Conservation (phyloP, 805 yeast genomes). For the Saccharomycopsis synnaedendra region DNA sequence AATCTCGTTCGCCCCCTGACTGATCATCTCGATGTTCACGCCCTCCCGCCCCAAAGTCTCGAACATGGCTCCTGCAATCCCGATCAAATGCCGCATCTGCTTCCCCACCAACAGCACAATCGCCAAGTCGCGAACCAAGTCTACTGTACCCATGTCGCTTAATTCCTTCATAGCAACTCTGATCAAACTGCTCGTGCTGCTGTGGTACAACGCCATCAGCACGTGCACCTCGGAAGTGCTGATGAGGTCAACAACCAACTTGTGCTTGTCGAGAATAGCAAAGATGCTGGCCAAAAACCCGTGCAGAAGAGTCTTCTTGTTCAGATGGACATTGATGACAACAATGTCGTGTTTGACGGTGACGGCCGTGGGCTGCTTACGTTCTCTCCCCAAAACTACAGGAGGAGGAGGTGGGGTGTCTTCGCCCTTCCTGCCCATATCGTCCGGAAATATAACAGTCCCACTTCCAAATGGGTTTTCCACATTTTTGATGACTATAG, state of each 20-base stretch:
- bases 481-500: constrained; percentile 93
- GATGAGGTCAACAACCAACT: constrained; percentile 86
- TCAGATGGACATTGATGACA: constrained; percentile 87
- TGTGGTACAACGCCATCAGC: constrained; percentile 90
- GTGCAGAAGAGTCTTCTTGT: constrained; percentile 83
- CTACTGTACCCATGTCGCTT: constrained; percentile 76
- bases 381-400: constrained; percentile 35
- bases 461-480: constrained; percentile 90
- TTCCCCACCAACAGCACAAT: constrained; percentile 93
- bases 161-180: constrained; percentile 70
- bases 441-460: constrained; percentile 89
- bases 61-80: constrained; percentile 96
- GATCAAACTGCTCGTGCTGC: constrained; percentile 51
- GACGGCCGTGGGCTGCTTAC: constrained; percentile 84
- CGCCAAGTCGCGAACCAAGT: constrained; percentile 76
- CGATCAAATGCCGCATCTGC: constrained; percentile 93
- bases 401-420: constrained; percentile 95
- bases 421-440: constrained; percentile 75
- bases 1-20: constrained; percentile 97
- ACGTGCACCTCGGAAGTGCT: constrained; percentile 97
- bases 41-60: constrained; percentile 84
- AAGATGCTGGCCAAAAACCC: constrained; percentile 92
- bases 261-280: constrained; percentile 70
- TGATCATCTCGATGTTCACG: constrained; percentile 94
- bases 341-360: constrained; percentile 90